Evolutionary conservation across 306 rosid genomes (phyloP), one percentile per base, ranked within the genome.

Genomic region (Cicer cuneatum): DNA sequence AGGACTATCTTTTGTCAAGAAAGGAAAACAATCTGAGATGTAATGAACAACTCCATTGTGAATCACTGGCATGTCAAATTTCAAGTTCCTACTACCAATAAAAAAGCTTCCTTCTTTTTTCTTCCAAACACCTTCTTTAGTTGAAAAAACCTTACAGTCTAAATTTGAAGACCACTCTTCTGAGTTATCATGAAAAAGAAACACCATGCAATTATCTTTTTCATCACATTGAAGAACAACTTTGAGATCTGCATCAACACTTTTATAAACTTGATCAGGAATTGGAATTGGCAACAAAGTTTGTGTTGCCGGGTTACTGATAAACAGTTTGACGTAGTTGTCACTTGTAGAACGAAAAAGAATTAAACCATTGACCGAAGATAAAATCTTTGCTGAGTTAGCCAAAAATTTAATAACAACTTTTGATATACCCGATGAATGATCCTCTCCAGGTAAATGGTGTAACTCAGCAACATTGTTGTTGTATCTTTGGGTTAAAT

Each of bases 331-430:
- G 0, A 1, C 7, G 6, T 13, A 1, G 13, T 9, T 11, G 0
- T 1, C 2, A 0, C 7, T 21, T 13, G 2, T 9, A 4, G 21
- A 13, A 1, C 52, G 52, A 63, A 73, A 58, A 43, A 78, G 61
- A 43, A 79, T 15, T 18, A 72, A 43, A 1, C 73, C 73, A 13
- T 79, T 79, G 4, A 38, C 56, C 1, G 73, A 72, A 35, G 43
- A 10, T 3, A 78, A 1, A 4, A 72, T 53, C n/a, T 60, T 78
- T 3, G 33, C 7, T 1, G 58, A 41, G 0, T 41, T 9, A 8
- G 52, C 18, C 0, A 62, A 11, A 9, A 61, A 52, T 0, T 6
- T 5, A 1, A 33, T 4, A 39, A 42, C n/a, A 19, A 33, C 14
- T 8, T 10, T 1, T 1, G 76, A 21, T 0, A 70, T 39, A 0